A percentile compares a stretch with the other conserved stretches of the same genome.
phyloP scores from a whole-genome alignment of 2,329 filamentous ascomycete species.

The Chaetoscypha palmicola region DNA sequence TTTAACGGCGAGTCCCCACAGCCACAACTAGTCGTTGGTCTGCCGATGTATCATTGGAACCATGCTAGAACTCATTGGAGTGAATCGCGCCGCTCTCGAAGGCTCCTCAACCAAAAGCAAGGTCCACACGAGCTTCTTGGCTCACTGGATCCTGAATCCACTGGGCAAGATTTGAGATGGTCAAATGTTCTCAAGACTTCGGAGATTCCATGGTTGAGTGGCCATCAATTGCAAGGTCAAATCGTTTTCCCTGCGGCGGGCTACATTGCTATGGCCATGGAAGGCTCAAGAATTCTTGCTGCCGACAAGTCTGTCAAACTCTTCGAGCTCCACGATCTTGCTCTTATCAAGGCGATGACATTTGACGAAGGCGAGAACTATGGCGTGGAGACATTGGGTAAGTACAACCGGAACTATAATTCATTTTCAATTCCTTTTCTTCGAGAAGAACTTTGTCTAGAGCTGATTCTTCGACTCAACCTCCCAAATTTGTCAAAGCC shows the following conservation, averaged over 20 bases:
- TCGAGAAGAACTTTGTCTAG: too few relatives aligned
- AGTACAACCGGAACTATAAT: too few relatives aligned
- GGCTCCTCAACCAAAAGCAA: conserved; percentile 7
- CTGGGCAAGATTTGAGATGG: conserved; percentile 12
- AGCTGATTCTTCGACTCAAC: too few relatives aligned
- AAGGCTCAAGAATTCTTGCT: conserved; percentile 32
- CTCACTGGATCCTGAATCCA: neutral
- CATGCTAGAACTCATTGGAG: conserved; percentile 15
- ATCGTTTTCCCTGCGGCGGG: conserved; percentile 40
- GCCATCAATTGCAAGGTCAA: conserved; percentile 36
- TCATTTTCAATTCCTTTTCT: too few relatives aligned
- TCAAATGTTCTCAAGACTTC: conserved; percentile 14
- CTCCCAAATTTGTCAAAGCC: too few relatives aligned
- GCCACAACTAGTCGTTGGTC: conserved; percentile 3
- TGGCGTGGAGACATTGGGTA: conserved; percentile 14
- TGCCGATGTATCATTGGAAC: conserved; percentile 19
- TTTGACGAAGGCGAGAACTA: conserved; percentile 14
- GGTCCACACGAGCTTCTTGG: conserved; percentile 13
- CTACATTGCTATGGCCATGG: conserved; percentile 42
- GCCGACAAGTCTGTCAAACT: conserved; percentile 6
- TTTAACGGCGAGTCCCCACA: neutral
- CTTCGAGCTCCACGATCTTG: conserved; percentile 26
- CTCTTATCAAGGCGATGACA: conserved; percentile 13
- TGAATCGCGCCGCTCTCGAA: conserved; percentile 13
- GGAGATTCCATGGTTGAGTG: conserved; percentile 37